phyloP scores from a whole-genome alignment of 1,139 yeast species.

The Yamadazyma atlantica region DNA sequence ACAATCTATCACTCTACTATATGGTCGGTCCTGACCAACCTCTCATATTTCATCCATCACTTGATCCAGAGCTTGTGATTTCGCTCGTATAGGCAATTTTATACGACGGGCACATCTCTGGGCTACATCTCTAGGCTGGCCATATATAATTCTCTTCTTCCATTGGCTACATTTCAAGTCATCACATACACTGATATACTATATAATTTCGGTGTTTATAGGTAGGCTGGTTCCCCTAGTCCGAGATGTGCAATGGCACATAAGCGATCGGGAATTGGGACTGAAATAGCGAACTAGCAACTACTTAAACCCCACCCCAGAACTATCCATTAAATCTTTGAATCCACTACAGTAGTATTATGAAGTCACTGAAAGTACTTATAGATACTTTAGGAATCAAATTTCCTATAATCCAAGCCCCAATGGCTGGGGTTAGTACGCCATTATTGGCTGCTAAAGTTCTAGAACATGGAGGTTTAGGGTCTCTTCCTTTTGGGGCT shows the following conservation, averaged over 20 bases:
- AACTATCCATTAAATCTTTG: no score
- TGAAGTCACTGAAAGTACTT: constrained; percentile 11
- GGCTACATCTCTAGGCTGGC: no score
- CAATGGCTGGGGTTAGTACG: constrained; percentile 55
- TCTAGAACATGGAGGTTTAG: constrained; percentile 42
- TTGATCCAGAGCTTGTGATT: no score
- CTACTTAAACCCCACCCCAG: neutral
- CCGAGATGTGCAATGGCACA: neutral
- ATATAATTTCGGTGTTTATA: neutral
- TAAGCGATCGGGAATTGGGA: neutral
- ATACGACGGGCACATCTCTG: no score
- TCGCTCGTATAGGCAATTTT: no score
- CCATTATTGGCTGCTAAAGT: constrained; percentile 39
- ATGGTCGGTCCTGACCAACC: no score
- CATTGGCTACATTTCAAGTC: no score
- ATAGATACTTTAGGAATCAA: constrained; percentile 8
- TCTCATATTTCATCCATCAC: no score
- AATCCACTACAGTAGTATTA: no score
- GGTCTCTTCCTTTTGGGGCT: constrained; percentile 45
- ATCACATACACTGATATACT: no score
- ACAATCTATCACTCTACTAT: no score
- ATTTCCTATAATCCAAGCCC: constrained; percentile 48
- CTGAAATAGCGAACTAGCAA: neutral
- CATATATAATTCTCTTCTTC: no score
- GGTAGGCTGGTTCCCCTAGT: neutral